These are phyloP conservation scores for Trichoderma oligosporum DNA, from an alignment of 2,329 filamentous ascomycete genomes.

Conservation along the genomic window DNA sequence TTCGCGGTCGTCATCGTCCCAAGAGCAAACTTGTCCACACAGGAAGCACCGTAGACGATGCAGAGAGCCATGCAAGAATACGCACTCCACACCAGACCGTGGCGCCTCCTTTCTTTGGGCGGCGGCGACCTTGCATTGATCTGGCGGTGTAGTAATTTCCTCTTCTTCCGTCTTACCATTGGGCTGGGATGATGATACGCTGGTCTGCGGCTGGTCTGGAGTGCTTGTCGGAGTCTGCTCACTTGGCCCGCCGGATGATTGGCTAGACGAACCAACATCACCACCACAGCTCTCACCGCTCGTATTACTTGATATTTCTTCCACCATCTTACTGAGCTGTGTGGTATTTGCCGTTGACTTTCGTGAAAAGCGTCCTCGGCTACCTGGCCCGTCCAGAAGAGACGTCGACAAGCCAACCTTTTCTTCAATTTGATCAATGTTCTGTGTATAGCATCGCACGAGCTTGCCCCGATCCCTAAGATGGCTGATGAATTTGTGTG, in stretches of 20 bases:
- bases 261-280: conserved; percentile 15
- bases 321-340: conserved; percentile 38
- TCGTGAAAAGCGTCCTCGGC: conserved; percentile 56
- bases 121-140: conserved; percentile 21
- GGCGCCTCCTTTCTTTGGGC: conserved; percentile 27
- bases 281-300: conserved; percentile 19
- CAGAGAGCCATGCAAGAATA: conserved; percentile 70
- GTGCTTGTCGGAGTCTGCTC: conserved; percentile 13
- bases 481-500: conserved; percentile 65
- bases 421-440: conserved; percentile 70
- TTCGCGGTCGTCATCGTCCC: conserved; percentile 56
- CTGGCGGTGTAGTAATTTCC: conserved; percentile 24
- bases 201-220: conserved; percentile 6
- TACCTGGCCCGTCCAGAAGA: conserved; percentile 58
- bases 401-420: conserved; percentile 64
- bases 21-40: conserved; percentile 54
- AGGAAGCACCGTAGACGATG: conserved; percentile 61
- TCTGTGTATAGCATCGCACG: conserved; percentile 70
- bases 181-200: not conserved
- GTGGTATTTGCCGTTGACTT: conserved; percentile 37
- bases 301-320: conserved; percentile 29
- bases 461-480: conserved; percentile 64
- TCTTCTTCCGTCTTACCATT: conserved; percentile 18
- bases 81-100: conserved; percentile 55
- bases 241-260: conserved; percentile 14